Conservation (phyloP, 75 land plant species). For the Larix kaempferi region DNA sequence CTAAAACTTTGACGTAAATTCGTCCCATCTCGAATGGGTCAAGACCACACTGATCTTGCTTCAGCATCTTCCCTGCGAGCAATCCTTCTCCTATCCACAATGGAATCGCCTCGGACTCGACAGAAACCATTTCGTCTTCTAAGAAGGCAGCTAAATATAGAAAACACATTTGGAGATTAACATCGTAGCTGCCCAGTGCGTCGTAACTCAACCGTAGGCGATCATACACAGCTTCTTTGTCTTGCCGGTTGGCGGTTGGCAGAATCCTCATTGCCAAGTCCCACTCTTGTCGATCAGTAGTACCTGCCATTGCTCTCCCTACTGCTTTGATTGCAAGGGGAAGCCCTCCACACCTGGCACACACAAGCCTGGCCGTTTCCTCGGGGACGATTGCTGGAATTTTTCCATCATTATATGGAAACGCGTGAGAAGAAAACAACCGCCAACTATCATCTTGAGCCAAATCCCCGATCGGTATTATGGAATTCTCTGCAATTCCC, state of each 20-base stretch:
- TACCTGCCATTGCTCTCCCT: not conserved
- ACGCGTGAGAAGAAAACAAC: not conserved
- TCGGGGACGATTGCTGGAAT: not conserved
- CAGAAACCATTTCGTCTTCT: not conserved
- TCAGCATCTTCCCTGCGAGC: not conserved
- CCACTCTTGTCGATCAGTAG: not conserved
- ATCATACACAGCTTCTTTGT: not conserved
- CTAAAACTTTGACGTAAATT: not conserved
- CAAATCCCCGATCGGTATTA: not conserved
- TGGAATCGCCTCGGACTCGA: not conserved
- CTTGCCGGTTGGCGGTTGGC: not conserved
- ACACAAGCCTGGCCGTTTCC: not conserved
- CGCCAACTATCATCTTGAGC: not conserved
- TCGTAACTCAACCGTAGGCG: not conserved
- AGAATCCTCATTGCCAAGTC: not conserved
- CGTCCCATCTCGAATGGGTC: not conserved
- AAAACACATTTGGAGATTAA: not conserved
- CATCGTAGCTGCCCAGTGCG: not conserved
- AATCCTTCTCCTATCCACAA: not conserved
- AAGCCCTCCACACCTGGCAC: not conserved
- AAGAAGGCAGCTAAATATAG: not conserved
- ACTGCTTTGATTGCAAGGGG: not conserved
- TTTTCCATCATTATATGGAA: conserved; percentile 1
- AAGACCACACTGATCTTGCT: not conserved
- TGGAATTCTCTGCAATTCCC: not conserved